These are phyloP conservation scores for Dissophora globulifera DNA, from an alignment of 192 early-diverging fungal species.

Conservation along the genomic window DNA sequence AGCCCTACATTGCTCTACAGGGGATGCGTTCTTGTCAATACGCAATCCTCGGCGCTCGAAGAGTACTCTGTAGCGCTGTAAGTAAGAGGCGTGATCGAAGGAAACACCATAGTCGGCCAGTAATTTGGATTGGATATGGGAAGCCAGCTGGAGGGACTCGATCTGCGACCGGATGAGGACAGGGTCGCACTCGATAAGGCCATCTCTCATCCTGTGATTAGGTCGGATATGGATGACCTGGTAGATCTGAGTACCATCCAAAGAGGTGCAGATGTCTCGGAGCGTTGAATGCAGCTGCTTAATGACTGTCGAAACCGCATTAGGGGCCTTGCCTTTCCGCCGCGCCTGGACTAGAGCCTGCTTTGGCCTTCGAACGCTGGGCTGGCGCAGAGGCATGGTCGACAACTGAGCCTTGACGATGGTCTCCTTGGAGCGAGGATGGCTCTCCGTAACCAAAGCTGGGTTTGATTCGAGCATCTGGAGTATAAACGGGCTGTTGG, in stretches of 20 bases:
- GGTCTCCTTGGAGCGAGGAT: slow-evolving; percentile 76
- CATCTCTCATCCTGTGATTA: slow-evolving; percentile 60
- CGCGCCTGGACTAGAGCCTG: slow-evolving; percentile 35
- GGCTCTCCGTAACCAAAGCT: slow-evolving; percentile 76
- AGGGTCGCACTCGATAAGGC: slow-evolving; percentile 43
- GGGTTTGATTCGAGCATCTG: slow-evolving; percentile 77
- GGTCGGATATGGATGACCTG: slow-evolving; percentile 86
- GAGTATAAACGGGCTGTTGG: slow-evolving; percentile 78
- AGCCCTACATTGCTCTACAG: slow-evolving; percentile 21
- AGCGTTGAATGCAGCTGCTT: slow-evolving; percentile 74
- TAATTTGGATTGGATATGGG: slow-evolving; percentile 32
- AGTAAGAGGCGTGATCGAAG: slow-evolving; percentile 77
- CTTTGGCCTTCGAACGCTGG: slow-evolving; percentile 68
- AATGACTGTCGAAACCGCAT: slow-evolving; percentile 60
- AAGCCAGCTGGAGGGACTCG: slow-evolving; percentile 23
- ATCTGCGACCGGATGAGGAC: slow-evolving; percentile 43
- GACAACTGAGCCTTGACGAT: slow-evolving; percentile 83
- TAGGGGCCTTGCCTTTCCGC: slow-evolving; percentile 39
- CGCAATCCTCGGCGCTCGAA: slow-evolving; percentile 45
- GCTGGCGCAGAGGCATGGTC: slow-evolving; percentile 77
- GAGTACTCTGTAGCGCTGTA: slow-evolving; percentile 73
- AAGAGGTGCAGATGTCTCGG: slow-evolving; percentile 82
- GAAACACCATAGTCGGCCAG: slow-evolving; percentile 68
- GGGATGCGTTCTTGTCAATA: slow-evolving; percentile 6
- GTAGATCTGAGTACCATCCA: slow-evolving; percentile 83